Evolutionary conservation across 78 protist genomes (phyloP), one percentile per base, ranked within the genome.

Genomic region (Diacronema lutheri): DNA sequence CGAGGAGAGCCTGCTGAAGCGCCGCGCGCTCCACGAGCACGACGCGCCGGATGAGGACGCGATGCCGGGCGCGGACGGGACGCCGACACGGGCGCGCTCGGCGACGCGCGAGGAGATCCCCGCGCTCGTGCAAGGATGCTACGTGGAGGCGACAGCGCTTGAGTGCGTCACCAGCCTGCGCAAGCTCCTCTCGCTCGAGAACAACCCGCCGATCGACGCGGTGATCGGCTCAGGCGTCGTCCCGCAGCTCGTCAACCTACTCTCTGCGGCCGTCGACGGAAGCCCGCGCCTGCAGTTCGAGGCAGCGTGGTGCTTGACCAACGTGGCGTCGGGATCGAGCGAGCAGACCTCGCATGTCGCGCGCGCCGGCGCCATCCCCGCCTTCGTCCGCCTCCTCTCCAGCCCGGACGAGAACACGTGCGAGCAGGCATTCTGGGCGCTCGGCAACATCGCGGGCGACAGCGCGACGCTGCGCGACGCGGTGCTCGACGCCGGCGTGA

Each of bases 301-400:
- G 60, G 58, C 90, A 0, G 90, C 90, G 31, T 86, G 90, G 90
- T 84, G 58, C n/a, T 57, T 86, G 60, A 86, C 90, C 5, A 86
- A 86, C 69, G 40, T 86, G 4, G 88, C 83, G 14, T 37, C 57
- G 14, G 90, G 90, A 37, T 62, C 79, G 6, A 16, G 71, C 12
- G 23, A 31, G 19, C 90, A 86, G 20, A 21, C 44, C 9, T 0
- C 9, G 31, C 25, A 7, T 14, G 50, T 86, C 33, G 66, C 79
- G 26, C 41, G 44, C 7, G 46, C 14, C 5, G 37, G 31, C 65
- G 85, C 57, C 21, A 23, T 86, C 23, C 86, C 86, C 21, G 10
- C 33, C 14, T 68, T 86, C 21, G 62, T 80, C 16, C 40, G 26
- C n/a, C 84, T 86, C 20, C 85, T 80, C 10, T 0, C 33, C 44